These are phyloP conservation scores for Hypholoma sublateritium DNA, from an alignment of 768 basidiomycete genomes.

Conservation along the genomic window DNA sequence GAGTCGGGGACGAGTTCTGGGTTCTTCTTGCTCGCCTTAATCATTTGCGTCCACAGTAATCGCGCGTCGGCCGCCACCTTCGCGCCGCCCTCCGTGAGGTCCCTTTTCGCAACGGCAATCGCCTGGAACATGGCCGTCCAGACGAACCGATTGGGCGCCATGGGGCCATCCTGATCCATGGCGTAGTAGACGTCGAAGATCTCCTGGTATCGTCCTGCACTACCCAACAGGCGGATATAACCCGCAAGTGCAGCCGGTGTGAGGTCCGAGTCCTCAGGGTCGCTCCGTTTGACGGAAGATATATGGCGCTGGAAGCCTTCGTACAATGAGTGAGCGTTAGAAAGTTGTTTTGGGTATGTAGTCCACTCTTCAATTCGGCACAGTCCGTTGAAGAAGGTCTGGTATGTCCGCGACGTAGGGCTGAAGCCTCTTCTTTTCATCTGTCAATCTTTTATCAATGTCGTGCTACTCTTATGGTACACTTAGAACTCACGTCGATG, in stretches of 20 bases:
- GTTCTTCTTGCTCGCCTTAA: slow-evolving; percentile 47
- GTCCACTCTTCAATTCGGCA: slow-evolving; percentile 63
- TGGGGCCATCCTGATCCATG: slow-evolving; percentile 60
- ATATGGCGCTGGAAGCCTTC: slow-evolving; percentile 53
- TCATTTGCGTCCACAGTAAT: slow-evolving; percentile 67
- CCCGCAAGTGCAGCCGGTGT: slow-evolving; percentile 48
- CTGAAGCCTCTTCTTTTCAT: slow-evolving; percentile 84
- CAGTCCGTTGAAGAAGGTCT: slow-evolving; percentile 68
- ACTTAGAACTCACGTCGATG: slow-evolving; percentile 52
- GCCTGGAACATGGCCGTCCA: slow-evolving; percentile 69
- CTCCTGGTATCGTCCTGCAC: slow-evolving; percentile 56
- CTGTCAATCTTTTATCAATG: slow-evolving; percentile 34
- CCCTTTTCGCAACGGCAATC: slow-evolving; percentile 28
- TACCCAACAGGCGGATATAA: slow-evolving; percentile 70
- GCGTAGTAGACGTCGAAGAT: slow-evolving; percentile 77
- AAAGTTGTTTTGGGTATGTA: slow-evolving; percentile 57
- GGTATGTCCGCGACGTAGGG: slow-evolving; percentile 66
- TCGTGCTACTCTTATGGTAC: slow-evolving; percentile 5
- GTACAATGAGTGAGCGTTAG: slow-evolving; percentile 60
- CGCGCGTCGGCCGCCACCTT: slow-evolving; percentile 67
- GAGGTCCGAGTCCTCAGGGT: slow-evolving; percentile 48
- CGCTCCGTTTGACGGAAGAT: slow-evolving; percentile 44
- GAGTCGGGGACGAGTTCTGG: slow-evolving; percentile 52
- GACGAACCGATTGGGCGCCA: slow-evolving; percentile 59
- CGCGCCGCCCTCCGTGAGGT: slow-evolving; percentile 25